These are phyloP conservation scores for Choanephora cucurbitarum DNA, from an alignment of 371 early-diverging fungal species.

Conservation along the genomic window DNA sequence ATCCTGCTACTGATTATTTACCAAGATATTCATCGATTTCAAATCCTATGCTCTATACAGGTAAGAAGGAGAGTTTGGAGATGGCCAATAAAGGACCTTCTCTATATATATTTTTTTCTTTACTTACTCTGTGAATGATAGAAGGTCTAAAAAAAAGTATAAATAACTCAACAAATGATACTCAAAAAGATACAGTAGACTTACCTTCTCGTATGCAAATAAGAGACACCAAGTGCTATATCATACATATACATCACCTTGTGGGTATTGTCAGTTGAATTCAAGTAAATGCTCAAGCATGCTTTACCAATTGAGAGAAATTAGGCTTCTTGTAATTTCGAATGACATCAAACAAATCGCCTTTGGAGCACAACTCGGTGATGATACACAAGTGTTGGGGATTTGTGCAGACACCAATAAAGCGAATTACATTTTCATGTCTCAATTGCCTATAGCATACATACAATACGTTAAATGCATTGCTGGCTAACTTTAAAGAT, in stretches of 20 bases:
- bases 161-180: not conserved
- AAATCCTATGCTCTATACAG: too few species aligned
- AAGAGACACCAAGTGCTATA: constrained; percentile 75
- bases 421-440: constrained; percentile 77
- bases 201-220: constrained; percentile 61
- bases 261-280: too few species aligned
- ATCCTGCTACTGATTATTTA: too few species aligned
- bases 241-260: constrained; percentile 81
- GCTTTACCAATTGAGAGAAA: constrained; percentile 61
- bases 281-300: too few species aligned
- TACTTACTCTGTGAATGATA: constrained; percentile 48
- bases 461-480: not conserved
- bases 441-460: constrained; percentile 67
- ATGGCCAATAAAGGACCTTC: too few species aligned
- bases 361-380: constrained; percentile 76
- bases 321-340: constrained; percentile 62
- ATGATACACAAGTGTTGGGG: constrained; percentile 72
- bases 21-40: too few species aligned
- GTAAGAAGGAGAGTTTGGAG: too few species aligned
- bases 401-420: constrained; percentile 74
- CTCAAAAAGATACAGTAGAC: not conserved
- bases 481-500: too few species aligned
- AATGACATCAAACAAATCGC: constrained; percentile 79
- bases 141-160: constrained; percentile 31
- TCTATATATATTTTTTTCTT: too few species aligned